Base-by-base conservation (phyloP, 2,329 filamentous ascomycete species). In the Ceratocystiopsis sp. region DNA sequence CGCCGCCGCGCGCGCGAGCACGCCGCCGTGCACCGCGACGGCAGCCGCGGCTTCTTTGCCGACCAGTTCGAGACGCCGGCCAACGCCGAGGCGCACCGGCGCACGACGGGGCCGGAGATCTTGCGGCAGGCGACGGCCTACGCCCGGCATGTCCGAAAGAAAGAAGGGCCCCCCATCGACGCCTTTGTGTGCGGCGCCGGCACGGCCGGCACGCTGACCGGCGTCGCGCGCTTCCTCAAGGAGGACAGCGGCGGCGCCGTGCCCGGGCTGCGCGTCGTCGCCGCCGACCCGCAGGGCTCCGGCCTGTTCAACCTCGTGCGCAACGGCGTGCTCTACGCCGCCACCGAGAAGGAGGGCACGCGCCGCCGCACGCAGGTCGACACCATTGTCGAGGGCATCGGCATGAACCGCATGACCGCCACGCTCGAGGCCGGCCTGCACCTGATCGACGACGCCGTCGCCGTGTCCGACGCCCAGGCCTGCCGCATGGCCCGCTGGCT, bases 401-500 rank as follows among this genome's bases (percentile, higher is more conserved):
- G 91, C 2, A 83, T 96, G 59, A 98, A 94, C 57, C 78, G 91
- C 2, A 70, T 94, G n/a, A 98, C 91, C 1, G 73, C 77, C 42
- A 98, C 96, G 59, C 91, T 98, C 50, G 84, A 94, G 57, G 80
- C 78, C 25, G 91, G 89, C 0, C 70, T 84, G 50, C 79, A 89
- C 54, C 62, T 95, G 44, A 75, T 98, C 42, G 85, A 95, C 58
- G 86, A 95, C 61, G 89, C 91, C 3, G 77, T 96, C 35, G 75
- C 79, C 46, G 85, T 98, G 14, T 84, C 76, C 3, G 93, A 98
- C 59, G 74, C 77, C 41, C 87, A 98, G 65, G 91, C 91, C 13
- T 77, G 84, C 57, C 72, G 71, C 43, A 98, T 98, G 91, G 91
- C 89, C n/a, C 70, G 84, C 49, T 96, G 86, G 85, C 64, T 98